These are phyloP conservation scores for Ustulina deusta DNA, from an alignment of 2,329 filamentous ascomycete species.

Conservation along the genomic window DNA sequence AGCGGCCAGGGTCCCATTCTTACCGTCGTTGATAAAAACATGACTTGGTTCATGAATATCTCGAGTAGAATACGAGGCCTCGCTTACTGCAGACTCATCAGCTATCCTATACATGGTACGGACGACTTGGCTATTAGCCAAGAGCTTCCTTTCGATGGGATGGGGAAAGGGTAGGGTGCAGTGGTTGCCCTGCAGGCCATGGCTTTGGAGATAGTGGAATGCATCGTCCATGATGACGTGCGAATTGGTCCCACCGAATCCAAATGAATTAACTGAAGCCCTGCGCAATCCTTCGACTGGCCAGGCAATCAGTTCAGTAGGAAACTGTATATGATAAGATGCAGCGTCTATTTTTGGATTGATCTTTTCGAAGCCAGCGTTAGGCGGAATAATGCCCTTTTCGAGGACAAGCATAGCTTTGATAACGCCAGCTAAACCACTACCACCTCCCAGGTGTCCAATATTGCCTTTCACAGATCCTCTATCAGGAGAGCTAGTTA, in stretches of 20 bases:
- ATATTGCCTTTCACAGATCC: background rate
- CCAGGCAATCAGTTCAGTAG: background rate
- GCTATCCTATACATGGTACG: no score
- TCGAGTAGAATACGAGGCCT: no score
- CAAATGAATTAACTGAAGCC: constrained; percentile 45
- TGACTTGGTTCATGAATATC: no score
- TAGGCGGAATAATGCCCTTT: background rate
- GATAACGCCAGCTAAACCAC: background rate
- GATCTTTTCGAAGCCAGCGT: background rate
- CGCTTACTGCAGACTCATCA: no score
- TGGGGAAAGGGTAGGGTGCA: background rate
- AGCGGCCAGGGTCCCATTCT: no score
- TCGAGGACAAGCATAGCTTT: background rate
- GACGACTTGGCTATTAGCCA: background rate
- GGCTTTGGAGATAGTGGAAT: background rate
- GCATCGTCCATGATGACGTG: constrained; percentile 40
- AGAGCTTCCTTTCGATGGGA: background rate
- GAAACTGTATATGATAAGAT: background rate
- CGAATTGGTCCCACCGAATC: constrained; percentile 45
- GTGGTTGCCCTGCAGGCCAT: background rate
- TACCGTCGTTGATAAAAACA: no score
- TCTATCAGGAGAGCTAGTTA: no score
- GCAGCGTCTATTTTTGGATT: constrained; percentile 21
- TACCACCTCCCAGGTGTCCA: background rate
- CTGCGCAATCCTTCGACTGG: constrained; percentile 12